These are phyloP conservation scores for Teratosphaeria zuluensis DNA, from an alignment of 2,329 filamentous ascomycete species.

Conservation along the genomic window DNA sequence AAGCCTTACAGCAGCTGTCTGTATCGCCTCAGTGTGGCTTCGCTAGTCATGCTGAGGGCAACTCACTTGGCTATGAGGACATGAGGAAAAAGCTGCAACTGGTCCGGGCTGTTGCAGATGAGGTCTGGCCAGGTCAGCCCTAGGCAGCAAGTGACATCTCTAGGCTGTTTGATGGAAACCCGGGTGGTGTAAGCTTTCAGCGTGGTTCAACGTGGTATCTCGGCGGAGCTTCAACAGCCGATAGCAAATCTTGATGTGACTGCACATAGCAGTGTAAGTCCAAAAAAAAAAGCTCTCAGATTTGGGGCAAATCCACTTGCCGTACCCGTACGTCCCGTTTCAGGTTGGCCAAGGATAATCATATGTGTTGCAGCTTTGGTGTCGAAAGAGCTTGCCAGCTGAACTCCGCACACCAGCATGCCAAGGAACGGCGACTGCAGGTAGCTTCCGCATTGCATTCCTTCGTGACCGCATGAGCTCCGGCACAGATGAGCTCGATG, in stretches of 20 bases:
- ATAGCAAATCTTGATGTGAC: neutral
- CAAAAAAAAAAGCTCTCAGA: neutral
- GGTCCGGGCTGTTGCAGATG: constrained; percentile 61
- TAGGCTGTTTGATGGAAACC: neutral
- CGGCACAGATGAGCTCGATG: neutral
- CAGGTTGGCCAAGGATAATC: too few species aligned
- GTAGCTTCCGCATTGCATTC: neutral
- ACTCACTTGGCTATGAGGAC: constrained; percentile 57
- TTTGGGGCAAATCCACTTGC: too few species aligned
- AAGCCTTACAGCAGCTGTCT: constrained; percentile 58
- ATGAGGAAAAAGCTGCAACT: constrained; percentile 65
- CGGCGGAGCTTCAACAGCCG: neutral
- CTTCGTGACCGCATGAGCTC: neutral
- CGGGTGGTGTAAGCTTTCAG: neutral
- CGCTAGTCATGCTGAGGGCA: constrained; percentile 64
- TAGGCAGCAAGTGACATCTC: constrained; percentile 15
- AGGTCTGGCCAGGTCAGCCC: constrained; percentile 55
- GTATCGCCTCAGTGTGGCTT: constrained; percentile 52
- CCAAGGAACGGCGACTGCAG: neutral
- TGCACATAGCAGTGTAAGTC: neutral
- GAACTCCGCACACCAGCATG: neutral
- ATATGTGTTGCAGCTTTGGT: too few species aligned
- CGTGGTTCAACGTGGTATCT: neutral
- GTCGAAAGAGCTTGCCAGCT: too few species aligned
- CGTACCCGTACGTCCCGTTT: too few species aligned